Base-by-base conservation (phyloP, 164 flowering plant species). In the Amborella trichopoda region DNA sequence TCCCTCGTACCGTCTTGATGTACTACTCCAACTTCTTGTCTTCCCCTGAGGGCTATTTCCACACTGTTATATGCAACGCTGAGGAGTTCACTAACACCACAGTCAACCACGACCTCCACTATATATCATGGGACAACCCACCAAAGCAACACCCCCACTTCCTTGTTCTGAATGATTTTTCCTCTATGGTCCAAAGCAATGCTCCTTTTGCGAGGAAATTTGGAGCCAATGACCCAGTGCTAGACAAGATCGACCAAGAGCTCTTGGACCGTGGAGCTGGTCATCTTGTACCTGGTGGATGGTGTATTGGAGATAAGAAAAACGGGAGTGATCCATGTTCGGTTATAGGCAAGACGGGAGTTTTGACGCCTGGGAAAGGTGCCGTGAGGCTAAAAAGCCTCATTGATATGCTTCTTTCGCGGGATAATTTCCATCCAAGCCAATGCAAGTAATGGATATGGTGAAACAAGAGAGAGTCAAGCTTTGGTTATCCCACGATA, bases 81-180 rank as follows among this genome's bases (percentile, higher is more conserved):
- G 50, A 65, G 1, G 84, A 78, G 56, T 86, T 86, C 52, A 64
- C 58, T 6, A 80, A 78, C 64, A 77, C 87, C 1, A 78, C 87
- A 2, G 85, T 86, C 11, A 81, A 74, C 58, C 78, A 75, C 46
- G 96, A 86, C 44, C 79, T 86, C 36, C 96, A 80, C 59, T 86
- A 70, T 71, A 83, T 86, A 55, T 78, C 96, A 5, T 86, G 96
- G 96, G 90, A 83, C 64, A 86, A 67, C 60, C 96, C 96, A 34
- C 96, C 96, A 3, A 86, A 86, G 50, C 96, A 86, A 59, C 96
- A 86, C 26, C 96, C 96, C 4, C 93, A 78, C 64, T 78, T 72
- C 58, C 83, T 86, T 36, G 70, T 65, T 0, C 12, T 34, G 3
- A 49, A 67, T 8, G 83, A 86, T 47, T 71, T 20, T 30, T 63